A percentile compares a stretch with the other conserved stretches of the same genome.
Evolutionary conservation across 352 stramenopile genomes (phyloP).

Genomic region (Globisporangium radiosum): DNA sequence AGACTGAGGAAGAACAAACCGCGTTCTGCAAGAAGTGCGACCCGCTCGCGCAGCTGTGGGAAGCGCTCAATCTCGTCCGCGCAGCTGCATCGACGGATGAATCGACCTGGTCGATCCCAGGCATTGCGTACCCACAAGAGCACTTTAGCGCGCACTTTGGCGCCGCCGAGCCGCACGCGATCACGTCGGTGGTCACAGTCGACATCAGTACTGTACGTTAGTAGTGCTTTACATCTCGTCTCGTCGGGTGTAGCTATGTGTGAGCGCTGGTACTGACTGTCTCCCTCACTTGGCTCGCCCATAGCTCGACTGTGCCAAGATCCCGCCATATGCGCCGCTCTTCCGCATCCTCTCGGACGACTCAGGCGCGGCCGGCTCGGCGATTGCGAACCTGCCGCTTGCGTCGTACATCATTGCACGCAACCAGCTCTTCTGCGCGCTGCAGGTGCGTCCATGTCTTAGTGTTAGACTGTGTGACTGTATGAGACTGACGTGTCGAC

Average conservation of each 20-base stretch:
- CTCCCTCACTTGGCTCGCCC: neutral
- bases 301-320: conserved; percentile 49
- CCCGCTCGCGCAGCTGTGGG: conserved; percentile 45
- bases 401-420: conserved; percentile 64
- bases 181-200: conserved; percentile 36
- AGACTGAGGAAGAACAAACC: conserved; percentile 45
- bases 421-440: conserved; percentile 36
- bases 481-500: too few species aligned
- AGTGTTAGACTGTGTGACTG: neutral
- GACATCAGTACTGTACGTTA: conserved; percentile 37
- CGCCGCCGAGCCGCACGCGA: conserved; percentile 30
- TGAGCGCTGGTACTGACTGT: neutral
- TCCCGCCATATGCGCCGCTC: conserved; percentile 58
- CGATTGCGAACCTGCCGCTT: conserved; percentile 59
- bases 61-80: conserved; percentile 46
- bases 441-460: conserved; percentile 27
- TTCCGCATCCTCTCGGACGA: conserved; percentile 76
- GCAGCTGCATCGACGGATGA: conserved; percentile 8
- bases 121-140: conserved; percentile 51
- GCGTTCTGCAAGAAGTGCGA: conserved; percentile 60
- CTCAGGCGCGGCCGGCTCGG: conserved; percentile 51
- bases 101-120: conserved; percentile 36
- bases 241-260: too few species aligned
- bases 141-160: conserved; percentile 33
- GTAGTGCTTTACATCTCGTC: too few species aligned